Conservation (phyloP, 2,329 filamentous ascomycete genomes). For the Ceratocystis cacaofunesta region DNA sequence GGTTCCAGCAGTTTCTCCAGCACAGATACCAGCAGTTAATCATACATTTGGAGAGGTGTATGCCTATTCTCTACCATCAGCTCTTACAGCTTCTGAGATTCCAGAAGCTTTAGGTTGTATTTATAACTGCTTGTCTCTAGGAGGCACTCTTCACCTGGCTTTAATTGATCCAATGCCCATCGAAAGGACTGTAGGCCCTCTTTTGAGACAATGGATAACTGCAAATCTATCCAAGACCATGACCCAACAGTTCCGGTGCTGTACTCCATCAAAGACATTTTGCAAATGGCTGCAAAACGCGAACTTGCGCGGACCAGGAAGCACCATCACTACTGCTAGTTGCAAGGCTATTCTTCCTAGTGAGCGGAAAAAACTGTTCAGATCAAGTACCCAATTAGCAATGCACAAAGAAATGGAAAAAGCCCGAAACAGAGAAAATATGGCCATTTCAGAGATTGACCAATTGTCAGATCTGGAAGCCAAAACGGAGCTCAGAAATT, state of each 20-base stretch:
- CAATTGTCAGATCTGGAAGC: constrained; percentile 22
- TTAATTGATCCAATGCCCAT: constrained; percentile 49
- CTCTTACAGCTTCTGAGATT: constrained; percentile 42
- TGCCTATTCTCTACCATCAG: constrained; percentile 40
- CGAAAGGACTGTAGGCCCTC: constrained; percentile 39
- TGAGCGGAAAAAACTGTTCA: constrained; percentile 18
- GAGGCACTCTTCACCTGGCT: constrained; percentile 42
- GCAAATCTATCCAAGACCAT: constrained; percentile 44
- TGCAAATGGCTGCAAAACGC: constrained; percentile 44
- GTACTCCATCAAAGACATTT: constrained; percentile 42
- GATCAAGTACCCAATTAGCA: neutral
- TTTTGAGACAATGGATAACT: constrained; percentile 46
- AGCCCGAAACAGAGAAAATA: neutral
- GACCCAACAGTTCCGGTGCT: constrained; percentile 42
- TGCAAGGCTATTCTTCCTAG: constrained; percentile 33
- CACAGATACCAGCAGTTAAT: constrained; percentile 27
- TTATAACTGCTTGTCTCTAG: constrained; percentile 38
- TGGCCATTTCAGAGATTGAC: neutral
- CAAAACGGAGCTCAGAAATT: constrained; percentile 35
- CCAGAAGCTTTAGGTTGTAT: constrained; percentile 41
- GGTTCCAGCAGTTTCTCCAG: constrained; percentile 27
- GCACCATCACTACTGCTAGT: constrained; percentile 33
- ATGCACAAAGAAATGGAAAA: neutral
- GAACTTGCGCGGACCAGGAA: constrained; percentile 34
- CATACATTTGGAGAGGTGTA: constrained; percentile 35